Percentiles rank a stretch among this genome's conserved stretches.
These are phyloP conservation scores for Termitomyces bulborhizus DNA, from an alignment of 768 basidiomycete species.

Conservation along the genomic window DNA sequence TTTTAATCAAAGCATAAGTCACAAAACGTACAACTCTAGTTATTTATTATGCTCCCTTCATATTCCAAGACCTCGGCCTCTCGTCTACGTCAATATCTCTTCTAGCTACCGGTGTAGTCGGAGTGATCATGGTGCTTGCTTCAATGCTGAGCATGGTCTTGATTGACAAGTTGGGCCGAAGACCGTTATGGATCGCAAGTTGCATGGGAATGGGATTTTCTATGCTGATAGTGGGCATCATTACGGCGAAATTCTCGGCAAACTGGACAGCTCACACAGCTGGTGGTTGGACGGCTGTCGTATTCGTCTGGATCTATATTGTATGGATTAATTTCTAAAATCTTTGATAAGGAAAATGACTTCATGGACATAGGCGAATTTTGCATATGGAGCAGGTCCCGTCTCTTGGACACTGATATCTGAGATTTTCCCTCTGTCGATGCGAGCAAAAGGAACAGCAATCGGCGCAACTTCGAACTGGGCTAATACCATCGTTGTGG, in stretches of 20 bases:
- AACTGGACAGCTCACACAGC: slow-evolving; percentile 18
- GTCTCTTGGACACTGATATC: slow-evolving; percentile 27
- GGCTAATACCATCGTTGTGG: slow-evolving; percentile 29
- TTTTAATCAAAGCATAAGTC: slow-evolving; percentile 6
- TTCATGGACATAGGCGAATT: background rate
- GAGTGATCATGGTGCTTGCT: slow-evolving; percentile 22
- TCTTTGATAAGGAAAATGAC: slow-evolving; percentile 1
- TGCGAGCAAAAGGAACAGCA: slow-evolving; percentile 34
- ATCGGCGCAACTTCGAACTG: slow-evolving; percentile 35
- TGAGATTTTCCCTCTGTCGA: slow-evolving; percentile 35
- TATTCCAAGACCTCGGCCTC: slow-evolving; percentile 35
- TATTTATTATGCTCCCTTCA: slow-evolving; percentile 18
- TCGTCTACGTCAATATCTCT: slow-evolving; percentile 33
- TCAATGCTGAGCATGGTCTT: slow-evolving; percentile 30
- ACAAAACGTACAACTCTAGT: slow-evolving; percentile 3
- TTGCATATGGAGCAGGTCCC: slow-evolving; percentile 10
- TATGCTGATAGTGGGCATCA: slow-evolving; percentile 14
- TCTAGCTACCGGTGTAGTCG: slow-evolving; percentile 35
- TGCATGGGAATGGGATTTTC: slow-evolving; percentile 25
- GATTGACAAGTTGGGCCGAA: slow-evolving; percentile 32
- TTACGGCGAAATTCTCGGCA: slow-evolving; percentile 13
- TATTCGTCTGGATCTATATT: slow-evolving; percentile 35
- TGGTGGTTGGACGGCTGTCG: slow-evolving; percentile 21
- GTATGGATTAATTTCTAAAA: slow-evolving; percentile 26
- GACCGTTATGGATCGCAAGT: slow-evolving; percentile 32